Base-by-base conservation (phyloP, 805 yeast genomes). In the Cyberlindnera mississippiensis region DNA sequence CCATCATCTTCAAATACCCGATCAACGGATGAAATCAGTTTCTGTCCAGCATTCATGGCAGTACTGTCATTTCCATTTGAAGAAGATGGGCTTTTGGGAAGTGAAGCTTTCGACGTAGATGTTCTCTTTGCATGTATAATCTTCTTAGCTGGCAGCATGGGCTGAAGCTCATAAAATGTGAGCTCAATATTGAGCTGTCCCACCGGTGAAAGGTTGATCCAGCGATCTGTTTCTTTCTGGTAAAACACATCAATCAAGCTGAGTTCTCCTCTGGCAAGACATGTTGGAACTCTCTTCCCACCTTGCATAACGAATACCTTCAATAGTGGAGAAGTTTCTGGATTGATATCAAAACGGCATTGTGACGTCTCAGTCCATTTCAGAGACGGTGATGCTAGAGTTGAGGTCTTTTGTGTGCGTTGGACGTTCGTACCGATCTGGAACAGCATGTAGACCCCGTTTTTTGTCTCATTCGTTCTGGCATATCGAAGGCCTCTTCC, bases 361-460 rank as follows among this genome's bases (percentile, higher is more conserved):
- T 55, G 58, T 12, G 60, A 56, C 15, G 45, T 46, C 12, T 55
- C 59, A 1, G 15, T 36, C 61, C 61, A 56, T 28, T 29, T 39
- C 32, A 40, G 19, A 10, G 35, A 33, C 11, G 35, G 31, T 8
- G 34, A n/a, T 6, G 16, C 4, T 3, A 24, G 33, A 0, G 41
- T 19, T 11, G 37, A 17, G 7, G 41, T 37, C 11, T 9, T 18
- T 16, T 42, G 22, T 4, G 58, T 48, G 19, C 60, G 35, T 6
- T 43, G 45, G 0, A 43, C 57, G 4, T 17, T 40, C 3, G 47
- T 53, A 14, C 36, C 47, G 11, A 56, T 48, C 38, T 53, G 57
- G 33, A 56, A 56, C 5, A 56, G 46, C 4, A 54, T 29, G 29
- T 56, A 56, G 10, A 51, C 34, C 38, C 28, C n/a, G 31, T 16